phyloP scores from a whole-genome alignment of 78 protist genomes.

The Protostelium mycophagum region DNA sequence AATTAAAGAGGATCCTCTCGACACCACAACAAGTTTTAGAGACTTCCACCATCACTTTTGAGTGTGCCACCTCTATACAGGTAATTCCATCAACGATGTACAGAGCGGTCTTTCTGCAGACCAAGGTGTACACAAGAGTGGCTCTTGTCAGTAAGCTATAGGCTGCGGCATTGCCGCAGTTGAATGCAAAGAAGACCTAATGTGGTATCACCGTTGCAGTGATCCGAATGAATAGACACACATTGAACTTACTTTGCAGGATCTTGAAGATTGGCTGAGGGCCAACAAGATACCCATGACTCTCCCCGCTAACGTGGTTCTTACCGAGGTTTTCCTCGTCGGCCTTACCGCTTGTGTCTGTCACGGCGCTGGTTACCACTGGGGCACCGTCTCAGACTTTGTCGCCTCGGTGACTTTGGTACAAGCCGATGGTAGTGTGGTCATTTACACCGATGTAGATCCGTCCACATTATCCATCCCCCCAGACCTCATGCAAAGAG shows the following conservation, averaged over 20 bases:
- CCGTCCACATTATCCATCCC: background rate
- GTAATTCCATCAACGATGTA: background rate
- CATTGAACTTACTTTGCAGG: too few relatives aligned
- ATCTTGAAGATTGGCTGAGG: background rate
- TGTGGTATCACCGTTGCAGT: too few relatives aligned
- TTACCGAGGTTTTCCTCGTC: background rate
- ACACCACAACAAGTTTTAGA: background rate
- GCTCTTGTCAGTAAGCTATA: too few relatives aligned
- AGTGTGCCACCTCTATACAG: background rate
- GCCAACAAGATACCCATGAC: background rate
- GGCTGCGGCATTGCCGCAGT: too few relatives aligned
- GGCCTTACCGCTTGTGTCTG: background rate
- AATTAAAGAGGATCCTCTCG: background rate
- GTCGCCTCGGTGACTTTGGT: background rate
- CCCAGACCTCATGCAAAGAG: background rate
- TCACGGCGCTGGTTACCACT: background rate
- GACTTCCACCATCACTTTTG: background rate
- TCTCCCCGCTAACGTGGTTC: background rate
- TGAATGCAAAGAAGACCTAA: too few relatives aligned
- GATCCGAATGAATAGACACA: too few relatives aligned
- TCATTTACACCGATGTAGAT: background rate
- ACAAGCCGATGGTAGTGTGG: background rate
- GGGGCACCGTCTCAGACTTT: background rate
- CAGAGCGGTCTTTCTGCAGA: too few relatives aligned
- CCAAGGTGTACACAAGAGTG: too few relatives aligned